Evolutionary conservation across 176 grass and related monocot species (phyloP).

Genomic region (Neostapfia colusana): DNA sequence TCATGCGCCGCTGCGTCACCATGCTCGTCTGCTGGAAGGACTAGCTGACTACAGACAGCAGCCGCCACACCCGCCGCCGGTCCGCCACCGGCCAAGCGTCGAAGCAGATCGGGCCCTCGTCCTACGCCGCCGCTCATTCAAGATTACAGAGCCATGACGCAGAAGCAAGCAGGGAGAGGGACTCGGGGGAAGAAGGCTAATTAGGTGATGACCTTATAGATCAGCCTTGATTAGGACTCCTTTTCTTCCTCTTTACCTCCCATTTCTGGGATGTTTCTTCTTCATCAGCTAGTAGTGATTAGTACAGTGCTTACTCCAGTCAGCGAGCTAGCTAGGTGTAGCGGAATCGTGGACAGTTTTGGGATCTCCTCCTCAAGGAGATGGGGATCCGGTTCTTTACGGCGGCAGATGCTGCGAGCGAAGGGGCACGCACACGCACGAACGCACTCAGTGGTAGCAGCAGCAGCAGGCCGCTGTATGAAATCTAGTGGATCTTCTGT

Average conservation of each 20-base stretch:
- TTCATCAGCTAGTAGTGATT: conserved; percentile 39
- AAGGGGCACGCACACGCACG: conserved; percentile 1
- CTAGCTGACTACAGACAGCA: conserved; percentile 38
- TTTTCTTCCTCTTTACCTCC: neutral
- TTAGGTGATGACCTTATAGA: conserved; percentile 48
- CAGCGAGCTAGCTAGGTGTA: conserved; percentile 23
- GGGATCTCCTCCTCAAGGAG: conserved; percentile 46
- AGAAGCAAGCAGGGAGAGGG: conserved; percentile 5
- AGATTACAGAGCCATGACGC: conserved; percentile 13
- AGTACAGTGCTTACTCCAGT: conserved; percentile 30
- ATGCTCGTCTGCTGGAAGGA: conserved; percentile 98
- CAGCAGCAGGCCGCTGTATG: conserved; percentile 41
- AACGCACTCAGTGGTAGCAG: neutral
- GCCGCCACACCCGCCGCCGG: neutral
- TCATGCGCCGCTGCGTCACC: conserved; percentile 91
- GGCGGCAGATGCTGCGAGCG: conserved; percentile 19
- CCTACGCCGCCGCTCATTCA: neutral
- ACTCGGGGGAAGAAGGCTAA: conserved; percentile 12
- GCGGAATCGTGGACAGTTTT: conserved; percentile 51
- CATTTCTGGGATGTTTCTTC: conserved; percentile 30
- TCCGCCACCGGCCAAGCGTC: neutral
- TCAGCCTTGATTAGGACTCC: conserved; percentile 39
- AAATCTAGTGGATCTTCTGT: conserved; percentile 61
- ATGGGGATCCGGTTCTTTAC: conserved; percentile 46
- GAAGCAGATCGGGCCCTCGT: conserved; percentile 13